Evolutionary conservation across 306 rosid genomes (phyloP).

Genomic region (Trifolium fragiferum): DNA sequence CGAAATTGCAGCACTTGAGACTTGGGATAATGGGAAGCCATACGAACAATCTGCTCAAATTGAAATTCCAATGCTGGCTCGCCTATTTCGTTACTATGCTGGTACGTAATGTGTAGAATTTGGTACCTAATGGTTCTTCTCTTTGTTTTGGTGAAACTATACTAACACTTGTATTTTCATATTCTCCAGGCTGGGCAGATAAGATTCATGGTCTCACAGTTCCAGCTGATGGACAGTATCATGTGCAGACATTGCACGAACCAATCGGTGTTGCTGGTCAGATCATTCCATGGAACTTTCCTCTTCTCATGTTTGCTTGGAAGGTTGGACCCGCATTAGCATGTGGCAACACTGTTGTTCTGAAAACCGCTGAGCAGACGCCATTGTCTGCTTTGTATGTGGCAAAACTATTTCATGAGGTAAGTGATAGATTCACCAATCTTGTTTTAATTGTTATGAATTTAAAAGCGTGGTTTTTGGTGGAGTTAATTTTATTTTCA

Average conservation of each 20-base stretch:
- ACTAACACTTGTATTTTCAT: constrained; percentile 18
- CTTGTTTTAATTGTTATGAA: background rate
- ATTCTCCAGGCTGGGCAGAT: constrained; percentile 84
- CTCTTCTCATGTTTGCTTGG: constrained; percentile 91
- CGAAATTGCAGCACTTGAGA: constrained; percentile 84
- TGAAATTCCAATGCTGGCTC: constrained; percentile 77
- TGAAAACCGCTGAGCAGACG: constrained; percentile 96
- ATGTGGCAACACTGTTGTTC: constrained; percentile 80
- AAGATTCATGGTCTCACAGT: constrained; percentile 90
- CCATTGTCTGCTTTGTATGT: constrained; percentile 82
- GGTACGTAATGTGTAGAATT: constrained; percentile 51
- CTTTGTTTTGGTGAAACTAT: constrained; percentile 12
- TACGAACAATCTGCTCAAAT: constrained; percentile 71
- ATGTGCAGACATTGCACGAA: constrained; percentile 89
- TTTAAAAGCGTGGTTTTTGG: background rate
- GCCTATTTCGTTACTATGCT: constrained; percentile 78
- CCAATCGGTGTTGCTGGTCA: constrained; percentile 96
- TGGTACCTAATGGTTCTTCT: background rate
- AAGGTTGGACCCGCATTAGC: constrained; percentile 93
- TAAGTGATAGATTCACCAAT: constrained; percentile 36
- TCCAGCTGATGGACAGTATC: constrained; percentile 81
- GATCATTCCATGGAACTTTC: constrained; percentile 98
- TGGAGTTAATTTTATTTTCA: constrained; percentile 1
- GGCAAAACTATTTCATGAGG: constrained; percentile 78
- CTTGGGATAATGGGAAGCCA: constrained; percentile 96